A percentile compares a stretch with the other conserved stretches of the same genome.
Evolutionary conservation across 495 filamentous ascomycete genomes (phyloP).

Genomic region (Hypoxylon cercidicola): DNA sequence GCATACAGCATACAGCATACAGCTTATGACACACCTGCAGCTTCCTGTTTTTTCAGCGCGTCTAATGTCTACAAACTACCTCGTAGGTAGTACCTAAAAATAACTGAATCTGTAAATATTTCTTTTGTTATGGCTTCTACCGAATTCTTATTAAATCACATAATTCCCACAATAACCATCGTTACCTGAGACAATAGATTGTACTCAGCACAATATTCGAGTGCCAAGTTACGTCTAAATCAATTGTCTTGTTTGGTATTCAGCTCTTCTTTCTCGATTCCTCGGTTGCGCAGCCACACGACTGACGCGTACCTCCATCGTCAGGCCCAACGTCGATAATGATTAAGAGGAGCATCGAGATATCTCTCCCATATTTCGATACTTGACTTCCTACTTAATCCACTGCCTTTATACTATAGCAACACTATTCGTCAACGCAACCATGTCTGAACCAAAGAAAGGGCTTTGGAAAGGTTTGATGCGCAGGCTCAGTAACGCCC

Average conservation of each 20-base stretch:
- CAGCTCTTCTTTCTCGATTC: constrained; percentile 8
- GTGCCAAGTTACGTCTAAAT: constrained; percentile 9
- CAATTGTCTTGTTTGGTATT: constrained; percentile 32
- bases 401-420: constrained; percentile 26
- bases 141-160: constrained; percentile 15
- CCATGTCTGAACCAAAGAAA: constrained; percentile 48
- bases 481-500: constrained; percentile 49
- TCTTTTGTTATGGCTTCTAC: constrained; percentile 16
- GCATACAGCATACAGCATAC: no score
- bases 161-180: constrained; percentile 5
- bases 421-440: constrained; percentile 26
- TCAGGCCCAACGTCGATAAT: constrained; percentile 27
- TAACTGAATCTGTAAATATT: constrained; percentile 11
- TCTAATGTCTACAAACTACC: constrained; percentile 11
- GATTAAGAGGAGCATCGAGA: constrained; percentile 33
- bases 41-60: constrained; percentile 36
- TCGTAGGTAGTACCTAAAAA: constrained; percentile 2
- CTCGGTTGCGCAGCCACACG: constrained; percentile 39
- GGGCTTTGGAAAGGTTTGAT: constrained; percentile 52
- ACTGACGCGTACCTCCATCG: constrained; percentile 41
- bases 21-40: constrained; percentile 32
- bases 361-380: constrained; percentile 21
- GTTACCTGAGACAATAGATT: constrained; percentile 19
- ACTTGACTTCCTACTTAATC: constrained; percentile 22
- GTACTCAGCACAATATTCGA: constrained; percentile 8